Conservation (phyloP, 257 asterid species). For the Linaria vulgaris region DNA sequence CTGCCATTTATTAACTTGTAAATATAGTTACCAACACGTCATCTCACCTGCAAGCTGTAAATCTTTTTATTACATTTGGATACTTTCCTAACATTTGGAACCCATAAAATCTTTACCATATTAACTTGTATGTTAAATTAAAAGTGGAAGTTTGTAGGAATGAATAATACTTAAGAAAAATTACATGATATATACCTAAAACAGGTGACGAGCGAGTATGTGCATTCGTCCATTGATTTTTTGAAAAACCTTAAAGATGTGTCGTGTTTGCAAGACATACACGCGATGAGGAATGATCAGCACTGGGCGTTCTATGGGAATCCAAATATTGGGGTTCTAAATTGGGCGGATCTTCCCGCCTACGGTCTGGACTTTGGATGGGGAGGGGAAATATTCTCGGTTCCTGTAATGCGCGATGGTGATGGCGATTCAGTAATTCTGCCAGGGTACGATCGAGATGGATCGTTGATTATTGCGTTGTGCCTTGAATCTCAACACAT, state of each 20-base stretch:
- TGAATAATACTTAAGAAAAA: too few relatives aligned
- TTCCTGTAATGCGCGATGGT: slow-evolving; percentile 21
- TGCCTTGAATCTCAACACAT: slow-evolving; percentile 29
- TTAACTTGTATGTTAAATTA: too few relatives aligned
- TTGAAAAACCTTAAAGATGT: slow-evolving; percentile 22
- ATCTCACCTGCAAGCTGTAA: too few relatives aligned
- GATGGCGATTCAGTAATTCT: slow-evolving; percentile 31
- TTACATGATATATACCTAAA: too few relatives aligned
- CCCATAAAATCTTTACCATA: too few relatives aligned
- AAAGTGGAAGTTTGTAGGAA: too few relatives aligned
- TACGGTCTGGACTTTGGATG: slow-evolving; percentile 38
- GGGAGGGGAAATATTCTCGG: slow-evolving; percentile 33
- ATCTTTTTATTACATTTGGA: too few relatives aligned
- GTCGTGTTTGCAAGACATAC: slow-evolving; percentile 13
- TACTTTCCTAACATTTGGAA: too few relatives aligned
- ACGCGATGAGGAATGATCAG: not conserved
- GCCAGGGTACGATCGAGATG: slow-evolving; percentile 20
- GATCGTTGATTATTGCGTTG: slow-evolving; percentile 23
- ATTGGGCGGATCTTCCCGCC: slow-evolving; percentile 26
- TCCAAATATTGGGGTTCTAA: slow-evolving; percentile 31
- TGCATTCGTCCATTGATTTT: slow-evolving; percentile 4
- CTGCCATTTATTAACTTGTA: too few relatives aligned
- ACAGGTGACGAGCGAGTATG: slow-evolving; percentile 25
- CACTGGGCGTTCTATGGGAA: slow-evolving; percentile 25
- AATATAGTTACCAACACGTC: too few relatives aligned